phyloP scores from a whole-genome alignment of 352 stramenopile species.

The Pythium utonaiense region DNA sequence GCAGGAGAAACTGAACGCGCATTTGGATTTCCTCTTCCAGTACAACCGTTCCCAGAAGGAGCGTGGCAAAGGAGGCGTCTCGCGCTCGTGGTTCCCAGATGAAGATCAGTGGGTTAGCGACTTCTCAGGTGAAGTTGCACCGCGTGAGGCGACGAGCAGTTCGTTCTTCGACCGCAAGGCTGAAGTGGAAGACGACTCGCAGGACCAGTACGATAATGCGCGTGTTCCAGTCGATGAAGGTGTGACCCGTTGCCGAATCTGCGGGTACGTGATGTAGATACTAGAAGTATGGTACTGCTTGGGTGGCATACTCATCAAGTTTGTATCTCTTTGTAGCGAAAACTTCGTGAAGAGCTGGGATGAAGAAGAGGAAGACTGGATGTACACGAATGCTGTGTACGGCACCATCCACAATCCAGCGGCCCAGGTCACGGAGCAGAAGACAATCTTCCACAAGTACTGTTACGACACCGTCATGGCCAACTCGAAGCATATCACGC shows the following conservation, averaged over 20 bases:
- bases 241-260: slow-evolving; percentile 82
- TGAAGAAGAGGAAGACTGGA: slow-evolving; percentile 88
- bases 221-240: slow-evolving; percentile 75
- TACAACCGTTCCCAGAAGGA: slow-evolving; percentile 82
- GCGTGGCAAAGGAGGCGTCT: slow-evolving; percentile 76
- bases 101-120: slow-evolving; percentile 81
- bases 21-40: slow-evolving; percentile 86
- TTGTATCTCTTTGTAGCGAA: slow-evolving; percentile 35
- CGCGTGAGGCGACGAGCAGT: slow-evolving; percentile 71
- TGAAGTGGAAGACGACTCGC: slow-evolving; percentile 41
- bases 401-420: slow-evolving; percentile 60
- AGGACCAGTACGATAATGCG: slow-evolving; percentile 62
- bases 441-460: slow-evolving; percentile 89
- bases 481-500: slow-evolving; percentile 78
- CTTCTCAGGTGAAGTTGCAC: slow-evolving; percentile 52
- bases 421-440: slow-evolving; percentile 37
- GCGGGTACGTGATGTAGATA: slow-evolving; percentile 54
- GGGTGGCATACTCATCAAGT: too few relatives aligned
- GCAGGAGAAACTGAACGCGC: slow-evolving; percentile 69
- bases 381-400: slow-evolving; percentile 87
- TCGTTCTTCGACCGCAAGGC: slow-evolving; percentile 72
- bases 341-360: slow-evolving; percentile 82
- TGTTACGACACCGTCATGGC: slow-evolving; percentile 83
- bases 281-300: too few relatives aligned
- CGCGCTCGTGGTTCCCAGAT: slow-evolving; percentile 78